Conservation (phyloP, 495 filamentous ascomycete genomes). For the Cercophora newfieldiana region DNA sequence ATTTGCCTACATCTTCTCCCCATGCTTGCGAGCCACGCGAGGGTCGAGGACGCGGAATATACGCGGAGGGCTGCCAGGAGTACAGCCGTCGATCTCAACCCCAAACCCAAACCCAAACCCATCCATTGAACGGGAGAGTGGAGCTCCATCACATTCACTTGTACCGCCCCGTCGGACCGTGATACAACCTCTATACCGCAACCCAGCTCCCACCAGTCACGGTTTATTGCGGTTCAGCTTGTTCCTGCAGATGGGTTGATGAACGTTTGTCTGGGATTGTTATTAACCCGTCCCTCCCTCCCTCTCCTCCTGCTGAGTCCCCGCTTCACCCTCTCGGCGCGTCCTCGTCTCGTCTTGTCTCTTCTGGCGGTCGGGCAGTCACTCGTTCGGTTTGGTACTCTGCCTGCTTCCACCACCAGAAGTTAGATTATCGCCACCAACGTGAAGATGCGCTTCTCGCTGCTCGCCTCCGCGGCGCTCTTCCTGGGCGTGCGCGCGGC, state of each 20-base stretch:
- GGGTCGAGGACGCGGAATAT: not conserved
- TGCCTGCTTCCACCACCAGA: not conserved
- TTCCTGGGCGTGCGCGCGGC: slow-evolving; percentile 10
- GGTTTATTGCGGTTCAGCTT: not conserved
- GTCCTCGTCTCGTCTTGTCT: not conserved
- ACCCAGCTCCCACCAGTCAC: slow-evolving; percentile 13
- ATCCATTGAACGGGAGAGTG: not conserved
- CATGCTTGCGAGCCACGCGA: no score
- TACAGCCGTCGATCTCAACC: not conserved
- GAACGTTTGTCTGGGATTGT: not conserved
- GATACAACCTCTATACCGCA: not conserved
- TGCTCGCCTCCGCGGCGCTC: slow-evolving; percentile 10
- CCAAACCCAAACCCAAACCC: not conserved
- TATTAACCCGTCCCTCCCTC: slow-evolving; percentile 6
- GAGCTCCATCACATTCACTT: not conserved
- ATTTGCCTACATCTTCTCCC: not conserved
- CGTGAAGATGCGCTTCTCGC: slow-evolving; percentile 3
- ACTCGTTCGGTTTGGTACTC: not conserved
- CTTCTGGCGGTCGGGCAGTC: not conserved
- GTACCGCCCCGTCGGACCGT: not conserved
- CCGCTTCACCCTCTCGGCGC: not conserved
- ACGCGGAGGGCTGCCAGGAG: not conserved
- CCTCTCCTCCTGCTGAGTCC: not conserved
- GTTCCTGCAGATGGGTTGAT: not conserved
- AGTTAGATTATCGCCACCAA: not conserved